Base-by-base conservation (phyloP, 1,139 yeast genomes). In the Yamadazyma oceani region DNA sequence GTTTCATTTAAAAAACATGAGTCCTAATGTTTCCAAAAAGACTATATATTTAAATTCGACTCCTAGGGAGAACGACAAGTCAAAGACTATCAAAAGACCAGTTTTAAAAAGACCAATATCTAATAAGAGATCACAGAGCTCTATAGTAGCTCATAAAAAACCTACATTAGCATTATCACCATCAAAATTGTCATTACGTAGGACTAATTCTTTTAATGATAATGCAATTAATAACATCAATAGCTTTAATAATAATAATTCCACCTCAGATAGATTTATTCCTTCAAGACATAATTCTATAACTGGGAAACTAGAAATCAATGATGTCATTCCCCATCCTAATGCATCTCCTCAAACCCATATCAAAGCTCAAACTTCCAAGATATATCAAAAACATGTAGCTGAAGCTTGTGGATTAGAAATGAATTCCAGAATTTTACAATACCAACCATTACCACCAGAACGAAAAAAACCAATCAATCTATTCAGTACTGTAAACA, bases 381-480 rank as follows among this genome's bases (percentile, higher is more conserved):
- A 78, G 47, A 80, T 83, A 4, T 88, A 88, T 58, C 86, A 85
- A 58, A 80, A 82, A 50, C 84, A 88, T 35, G 96, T 90, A 8
- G 97, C 97, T 0, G 87, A 86, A 58, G 97, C 97, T 0, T 89
- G 97, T 58, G 97, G 97, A 0, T 71, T 90, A 38, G 85, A 86
- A 40, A 78, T 88, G 57, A 85, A 88, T 48, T 85, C 88, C 41
- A 73, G 97, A 45, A 87, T 92, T 31, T 67, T 92, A 43, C 90
- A 88, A 53, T 92, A 85, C 60, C 87, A 87, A 60, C 96, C 95
- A 14, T 69, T 76, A 29, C 92, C 97, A 9, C 97, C 97, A 2
- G 87, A 80, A 50, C 66, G 85, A 16, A 70, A 74, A 39, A 71
- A 70, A 39, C 80, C 85, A 6, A 64, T 79, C 24, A 78, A 75